A percentile compares a stretch with the other conserved stretches of the same genome.
These are phyloP conservation scores for Meyerozyma sp. DNA, from an alignment of 1,139 yeast genomes.

Conservation along the genomic window DNA sequence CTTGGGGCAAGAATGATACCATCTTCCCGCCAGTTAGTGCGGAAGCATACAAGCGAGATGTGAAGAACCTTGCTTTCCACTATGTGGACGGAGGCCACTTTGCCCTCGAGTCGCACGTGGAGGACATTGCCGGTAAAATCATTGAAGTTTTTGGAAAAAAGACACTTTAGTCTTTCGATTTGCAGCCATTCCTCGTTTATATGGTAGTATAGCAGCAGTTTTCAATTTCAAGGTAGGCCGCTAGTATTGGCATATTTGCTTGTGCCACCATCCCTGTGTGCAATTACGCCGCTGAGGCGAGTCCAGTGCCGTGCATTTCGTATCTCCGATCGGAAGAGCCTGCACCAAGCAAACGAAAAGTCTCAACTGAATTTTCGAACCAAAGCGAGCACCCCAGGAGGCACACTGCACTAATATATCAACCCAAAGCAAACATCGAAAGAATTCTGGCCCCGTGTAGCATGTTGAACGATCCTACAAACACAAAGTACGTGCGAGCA, in stretches of 20 bases:
- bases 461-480: background rate
- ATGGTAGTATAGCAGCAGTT: too few relatives aligned
- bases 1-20: slow-evolving; percentile 40
- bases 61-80: slow-evolving; percentile 17
- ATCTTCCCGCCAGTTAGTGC: slow-evolving; percentile 32
- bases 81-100: slow-evolving; percentile 35
- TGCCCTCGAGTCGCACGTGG: slow-evolving; percentile 26
- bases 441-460: background rate
- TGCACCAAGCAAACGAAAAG: too few relatives aligned
- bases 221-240: too few relatives aligned
- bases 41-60: slow-evolving; percentile 28
- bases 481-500: slow-evolving; percentile 7
- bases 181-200: background rate
- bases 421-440: background rate
- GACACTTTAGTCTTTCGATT: background rate
- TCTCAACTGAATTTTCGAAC: too few relatives aligned
- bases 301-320: too few relatives aligned
- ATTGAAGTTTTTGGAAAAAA: background rate
- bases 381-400: too few relatives aligned
- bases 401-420: too few relatives aligned
- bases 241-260: too few relatives aligned
- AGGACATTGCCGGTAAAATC: slow-evolving; percentile 19
- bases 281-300: too few relatives aligned
- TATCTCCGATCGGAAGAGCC: too few relatives aligned
- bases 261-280: too few relatives aligned